Evolutionary conservation across 139 green algal species (phyloP), one percentile per base, ranked within the genome.

Genomic region (Astrephomene gubernaculifera): DNA sequence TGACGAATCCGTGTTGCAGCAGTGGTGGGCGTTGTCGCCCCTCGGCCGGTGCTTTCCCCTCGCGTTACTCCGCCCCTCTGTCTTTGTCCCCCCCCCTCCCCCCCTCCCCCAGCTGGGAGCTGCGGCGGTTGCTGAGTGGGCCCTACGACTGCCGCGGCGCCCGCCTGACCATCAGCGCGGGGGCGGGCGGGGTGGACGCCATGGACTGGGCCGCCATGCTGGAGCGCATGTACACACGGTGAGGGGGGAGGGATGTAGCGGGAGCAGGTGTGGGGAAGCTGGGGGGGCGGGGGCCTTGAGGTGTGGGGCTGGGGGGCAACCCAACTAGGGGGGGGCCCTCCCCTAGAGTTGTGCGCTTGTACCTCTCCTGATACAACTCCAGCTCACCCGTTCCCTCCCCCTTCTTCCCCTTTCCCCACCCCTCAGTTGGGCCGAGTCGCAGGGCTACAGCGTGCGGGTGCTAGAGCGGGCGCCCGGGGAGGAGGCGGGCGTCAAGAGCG

Each of bases 121-220:
- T 95, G 71, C 71, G 87, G 57, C 82, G 87, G 35, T 90, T 98
- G 87, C 90, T 98, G 45, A 81, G 82, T 1, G 96, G 96, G 0
- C 86, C 88, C 0, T 97, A 96, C 54, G 90, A 93, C 68, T 79
- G 87, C 14, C 52, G 70, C 0, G 82, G 73, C 21, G 92, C 91
- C 0, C 44, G 90, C 24, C 33, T 94, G 21, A 82, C 49, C 22
- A 88, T 97, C 57, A 90, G 94, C 74, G 90, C 95, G 33, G 95
- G 95, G 0, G 95, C 94, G 2, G 95, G 95, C 1, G 97, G 96
- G 25, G 95, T 92, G 8, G 97, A 99, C 65, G 96, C 96, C 5
- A 93, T 95, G 90, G 97, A 99, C 90, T 99, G 97, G 97, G 93
- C 96, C 21, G 92, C 95, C 70, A 99, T 98, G 95, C 86, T 99